phyloP scores from a whole-genome alignment of 139 green algal species.

The Astrephomene gubernaculifera region DNA sequence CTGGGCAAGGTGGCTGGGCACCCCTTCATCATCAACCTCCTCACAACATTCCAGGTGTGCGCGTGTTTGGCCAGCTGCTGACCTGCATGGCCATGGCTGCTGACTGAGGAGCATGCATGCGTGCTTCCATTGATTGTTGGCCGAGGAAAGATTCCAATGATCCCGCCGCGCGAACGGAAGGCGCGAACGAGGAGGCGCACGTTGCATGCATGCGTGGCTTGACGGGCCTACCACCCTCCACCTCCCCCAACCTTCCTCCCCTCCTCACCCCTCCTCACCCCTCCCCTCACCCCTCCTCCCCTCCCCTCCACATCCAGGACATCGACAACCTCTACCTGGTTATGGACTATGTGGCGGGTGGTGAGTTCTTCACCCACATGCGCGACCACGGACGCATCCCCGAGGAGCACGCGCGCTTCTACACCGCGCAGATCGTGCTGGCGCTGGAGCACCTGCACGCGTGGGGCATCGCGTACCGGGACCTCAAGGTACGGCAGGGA shows the following conservation, averaged over 20 bases:
- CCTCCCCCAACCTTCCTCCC: neutral
- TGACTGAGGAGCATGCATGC: too few relatives aligned
- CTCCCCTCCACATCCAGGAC: slow-evolving; percentile 49
- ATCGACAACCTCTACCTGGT: slow-evolving; percentile 80
- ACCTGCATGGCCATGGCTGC: too few relatives aligned
- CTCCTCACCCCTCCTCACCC: neutral
- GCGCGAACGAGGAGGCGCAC: too few relatives aligned
- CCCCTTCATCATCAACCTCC: slow-evolving; percentile 77
- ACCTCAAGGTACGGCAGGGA: slow-evolving; percentile 71
- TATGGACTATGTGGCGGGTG: slow-evolving; percentile 84
- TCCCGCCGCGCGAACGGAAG: too few relatives aligned
- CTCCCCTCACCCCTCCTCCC: neutral
- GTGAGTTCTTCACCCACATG: slow-evolving; percentile 86
- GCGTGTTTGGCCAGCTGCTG: too few relatives aligned
- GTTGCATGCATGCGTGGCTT: too few relatives aligned
- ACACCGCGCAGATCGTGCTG: slow-evolving; percentile 74
- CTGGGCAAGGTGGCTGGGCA: slow-evolving; percentile 61
- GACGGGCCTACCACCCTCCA: too few relatives aligned
- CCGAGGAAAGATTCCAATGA: too few relatives aligned
- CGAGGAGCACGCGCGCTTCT: slow-evolving; percentile 83
- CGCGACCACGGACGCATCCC: slow-evolving; percentile 51
- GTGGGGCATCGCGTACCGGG: slow-evolving; percentile 73
- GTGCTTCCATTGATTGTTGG: too few relatives aligned
- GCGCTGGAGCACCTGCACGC: slow-evolving; percentile 77
- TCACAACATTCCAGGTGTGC: slow-evolving; percentile 71